A percentile compares a stretch with the other conserved stretches of the same genome.
These are phyloP conservation scores for Kalmanozyma brasiliensis DNA, from an alignment of 1,284 basidiomycete species.

Conservation along the genomic window DNA sequence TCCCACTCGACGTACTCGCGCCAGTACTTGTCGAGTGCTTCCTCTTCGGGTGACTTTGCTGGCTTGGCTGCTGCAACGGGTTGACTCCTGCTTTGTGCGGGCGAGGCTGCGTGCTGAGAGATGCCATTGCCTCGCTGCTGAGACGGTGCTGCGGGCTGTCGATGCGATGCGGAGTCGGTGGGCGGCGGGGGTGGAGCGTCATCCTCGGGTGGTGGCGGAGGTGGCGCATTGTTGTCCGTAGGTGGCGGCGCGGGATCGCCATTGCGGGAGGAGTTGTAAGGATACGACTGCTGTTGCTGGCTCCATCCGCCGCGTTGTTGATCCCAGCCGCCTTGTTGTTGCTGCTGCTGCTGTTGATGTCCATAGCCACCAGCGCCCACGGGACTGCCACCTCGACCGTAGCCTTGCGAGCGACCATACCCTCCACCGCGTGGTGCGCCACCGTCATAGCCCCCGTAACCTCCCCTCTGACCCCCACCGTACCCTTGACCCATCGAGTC, in stretches of 20 bases:
- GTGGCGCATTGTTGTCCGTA: conserved; percentile 35
- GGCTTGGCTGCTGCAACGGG: conserved; percentile 5
- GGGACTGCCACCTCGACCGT: conserved; percentile 18
- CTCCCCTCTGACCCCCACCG: conserved; percentile 11
- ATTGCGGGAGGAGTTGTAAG: conserved; percentile 20
- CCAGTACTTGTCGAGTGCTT: conserved; percentile 66
- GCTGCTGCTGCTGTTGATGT: conserved; percentile 27
- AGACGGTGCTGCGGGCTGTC: conserved; percentile 1
- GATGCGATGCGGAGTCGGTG: conserved; percentile 17
- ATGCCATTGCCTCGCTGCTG: conserved; percentile 9
- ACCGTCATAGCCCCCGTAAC: conserved; percentile 15
- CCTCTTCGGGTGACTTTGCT: conserved; percentile 51
- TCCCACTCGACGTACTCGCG: conserved; percentile 66
- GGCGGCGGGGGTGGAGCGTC: conserved; percentile 52
- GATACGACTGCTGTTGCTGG: conserved; percentile 17
- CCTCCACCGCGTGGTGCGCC: conserved; percentile 16
- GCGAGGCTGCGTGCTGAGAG: conserved; percentile 12
- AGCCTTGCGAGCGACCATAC: conserved; percentile 13
- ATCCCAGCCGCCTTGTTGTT: conserved; percentile 28
- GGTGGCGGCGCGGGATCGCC: conserved; percentile 34
- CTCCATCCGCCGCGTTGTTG: conserved; percentile 17
- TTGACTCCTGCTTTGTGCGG: conserved; percentile 6
- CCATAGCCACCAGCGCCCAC: conserved; percentile 26
- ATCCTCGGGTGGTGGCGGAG: conserved; percentile 57
- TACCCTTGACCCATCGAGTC: conserved; percentile 31